These are phyloP conservation scores for Debaryomyces prosopidis DNA, from an alignment of 805 yeast species.

Conservation along the genomic window DNA sequence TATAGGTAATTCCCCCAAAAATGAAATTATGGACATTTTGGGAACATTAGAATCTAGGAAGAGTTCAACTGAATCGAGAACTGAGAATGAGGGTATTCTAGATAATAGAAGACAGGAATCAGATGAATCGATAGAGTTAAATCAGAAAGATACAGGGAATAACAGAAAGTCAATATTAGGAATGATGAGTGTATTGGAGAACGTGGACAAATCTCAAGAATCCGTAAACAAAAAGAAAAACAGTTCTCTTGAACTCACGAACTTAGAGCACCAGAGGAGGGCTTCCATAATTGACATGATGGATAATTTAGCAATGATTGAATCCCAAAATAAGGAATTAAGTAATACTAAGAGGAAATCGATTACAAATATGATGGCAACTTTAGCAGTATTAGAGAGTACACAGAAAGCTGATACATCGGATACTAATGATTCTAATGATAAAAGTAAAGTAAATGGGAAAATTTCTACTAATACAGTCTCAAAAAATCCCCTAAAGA, in stretches of 20 bases:
- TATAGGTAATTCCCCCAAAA: no score
- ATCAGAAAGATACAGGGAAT: no score
- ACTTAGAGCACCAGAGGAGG: conserved; percentile 18
- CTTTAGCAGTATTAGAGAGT: conserved; percentile 10
- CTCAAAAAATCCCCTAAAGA: conserved; percentile 2
- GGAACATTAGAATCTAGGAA: conserved; percentile 8
- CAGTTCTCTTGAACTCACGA: conserved; percentile 4
- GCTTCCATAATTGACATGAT: conserved; percentile 34
- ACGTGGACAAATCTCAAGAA: conserved; percentile 15
- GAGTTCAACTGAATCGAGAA: no score
- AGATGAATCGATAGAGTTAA: not conserved
- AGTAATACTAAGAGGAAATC: conserved; percentile 11
- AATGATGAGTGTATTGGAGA: conserved; percentile 28
- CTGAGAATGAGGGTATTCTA: no score
- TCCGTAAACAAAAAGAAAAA: conserved; percentile 6
- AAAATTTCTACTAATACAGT: not conserved
- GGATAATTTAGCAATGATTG: conserved; percentile 23
- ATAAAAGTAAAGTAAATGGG: not conserved
- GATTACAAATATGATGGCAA: conserved; percentile 25
- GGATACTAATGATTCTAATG: not conserved
- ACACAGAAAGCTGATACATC: not conserved
- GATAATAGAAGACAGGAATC: no score
- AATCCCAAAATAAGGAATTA: conserved; percentile 5
- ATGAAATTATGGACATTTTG: conserved; percentile 15
- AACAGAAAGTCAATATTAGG: conserved; percentile 24